Evolutionary conservation across 495 filamentous ascomycete genomes (phyloP), one percentile per base, ranked within the genome.

Genomic region (Aspergillus panamensis): DNA sequence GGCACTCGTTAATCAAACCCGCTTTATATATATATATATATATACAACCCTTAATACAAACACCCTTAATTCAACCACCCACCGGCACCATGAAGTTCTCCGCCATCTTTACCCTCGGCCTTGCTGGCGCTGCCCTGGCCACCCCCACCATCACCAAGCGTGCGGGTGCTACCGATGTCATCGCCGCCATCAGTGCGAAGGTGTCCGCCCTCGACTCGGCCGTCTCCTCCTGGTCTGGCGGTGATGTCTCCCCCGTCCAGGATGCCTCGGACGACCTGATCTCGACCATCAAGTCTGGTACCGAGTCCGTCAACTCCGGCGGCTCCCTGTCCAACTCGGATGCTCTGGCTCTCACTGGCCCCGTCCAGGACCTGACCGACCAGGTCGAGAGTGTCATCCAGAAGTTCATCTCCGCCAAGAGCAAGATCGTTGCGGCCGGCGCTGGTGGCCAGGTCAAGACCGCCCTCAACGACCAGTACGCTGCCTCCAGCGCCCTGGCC

Each of bases 81-180:
- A 52, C 53, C 51, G 53, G 54, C 66, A 74, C 62, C 9, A 78
- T 78, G 76, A 78, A 75, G 70, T 61, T 68, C 59, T 68, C 72
- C 31, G 47, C 53, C n/a, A 54, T 76, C 52, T 48, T 72, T 59
- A 70, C 73, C 39, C 51, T 72, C 42, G 65, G 61, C 57, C 65
- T 64, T 44, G 66, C 59, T 58, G 62, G 61, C 63, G 49, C 32
- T 42, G 63, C 62, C 58, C n/a, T 60, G 44, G 70, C 66, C 59
- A 69, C 63, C 35, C 66, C 66, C 33, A 35, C 64, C 48, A 49
- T 65, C 30, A 65, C 66, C 20, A 49, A 66, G 64, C 66, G 76
- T 42, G 74, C n/a, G n/a, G n/a, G 75, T 42, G 45, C 66, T 40
- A 57, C 62, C 25, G 53, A 68, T 13, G 62, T 77, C 33, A 71